Conservation (phyloP, 2,329 filamentous ascomycete genomes). For the Zalaria obscura region DNA sequence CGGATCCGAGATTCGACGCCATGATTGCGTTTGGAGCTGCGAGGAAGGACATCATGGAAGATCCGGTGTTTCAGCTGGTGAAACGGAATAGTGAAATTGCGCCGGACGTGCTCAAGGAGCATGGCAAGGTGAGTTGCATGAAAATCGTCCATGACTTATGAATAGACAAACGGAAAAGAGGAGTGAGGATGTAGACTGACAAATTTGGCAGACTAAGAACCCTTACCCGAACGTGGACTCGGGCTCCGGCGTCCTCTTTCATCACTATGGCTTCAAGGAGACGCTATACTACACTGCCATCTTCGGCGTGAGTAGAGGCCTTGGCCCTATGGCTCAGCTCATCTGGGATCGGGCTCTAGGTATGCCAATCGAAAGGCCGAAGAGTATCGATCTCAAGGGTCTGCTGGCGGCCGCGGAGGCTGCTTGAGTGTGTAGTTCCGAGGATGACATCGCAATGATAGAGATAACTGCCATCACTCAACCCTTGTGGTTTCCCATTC, state of each 20-base stretch:
- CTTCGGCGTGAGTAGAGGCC: constrained; percentile 53
- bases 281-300: constrained; percentile 82
- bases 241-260: constrained; percentile 84
- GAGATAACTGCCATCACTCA: no score
- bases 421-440: not conserved
- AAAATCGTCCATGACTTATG: not conserved
- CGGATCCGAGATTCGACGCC: constrained; percentile 90
- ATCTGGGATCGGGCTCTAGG: constrained; percentile 93
- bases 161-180: not conserved
- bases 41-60: constrained; percentile 68
- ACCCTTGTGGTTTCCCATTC: no score
- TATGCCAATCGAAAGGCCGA: constrained; percentile 90
- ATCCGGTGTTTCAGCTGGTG: constrained; percentile 89
- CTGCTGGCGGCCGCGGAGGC: constrained; percentile 48
- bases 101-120: constrained; percentile 77
- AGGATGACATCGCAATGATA: no score
- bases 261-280: constrained; percentile 96
- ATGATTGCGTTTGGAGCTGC: constrained; percentile 88
- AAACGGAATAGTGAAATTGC: constrained; percentile 88
- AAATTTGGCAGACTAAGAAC: constrained; percentile 20
- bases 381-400: constrained; percentile 89
- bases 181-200: not conserved
- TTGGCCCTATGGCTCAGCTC: constrained; percentile 85
- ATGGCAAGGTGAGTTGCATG: constrained; percentile 56
- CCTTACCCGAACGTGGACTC: constrained; percentile 93